A percentile compares a stretch with the other conserved stretches of the same genome.
phyloP scores from a whole-genome alignment of 2,329 filamentous ascomycete species.

The Beauveria sp. region DNA sequence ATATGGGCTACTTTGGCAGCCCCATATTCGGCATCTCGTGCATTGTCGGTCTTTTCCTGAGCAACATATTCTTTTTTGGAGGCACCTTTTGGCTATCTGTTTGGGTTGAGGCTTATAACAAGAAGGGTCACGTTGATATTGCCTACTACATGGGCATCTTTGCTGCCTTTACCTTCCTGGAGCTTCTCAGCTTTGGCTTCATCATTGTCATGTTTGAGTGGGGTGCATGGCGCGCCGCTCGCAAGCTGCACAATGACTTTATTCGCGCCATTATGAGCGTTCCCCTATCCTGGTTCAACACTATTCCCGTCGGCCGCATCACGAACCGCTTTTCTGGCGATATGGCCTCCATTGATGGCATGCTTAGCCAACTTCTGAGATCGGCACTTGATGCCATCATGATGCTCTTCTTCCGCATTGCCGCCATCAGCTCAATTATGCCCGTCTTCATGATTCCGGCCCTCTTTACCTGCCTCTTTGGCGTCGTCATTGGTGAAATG shows the following conservation, averaged over 20 bases:
- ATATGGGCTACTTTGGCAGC: constrained; percentile 44
- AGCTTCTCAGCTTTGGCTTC: constrained; percentile 33
- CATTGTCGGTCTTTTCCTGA: constrained; percentile 31
- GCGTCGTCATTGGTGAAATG: constrained; percentile 40
- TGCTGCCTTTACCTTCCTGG: constrained; percentile 36
- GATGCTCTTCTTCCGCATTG: constrained; percentile 37
- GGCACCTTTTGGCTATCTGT: constrained; percentile 42
- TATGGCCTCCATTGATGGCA: constrained; percentile 46
- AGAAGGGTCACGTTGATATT: constrained; percentile 35
- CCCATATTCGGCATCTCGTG: constrained; percentile 34
- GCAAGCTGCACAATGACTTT: constrained; percentile 43
- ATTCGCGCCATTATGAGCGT: constrained; percentile 45
- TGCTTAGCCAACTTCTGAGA: constrained; percentile 38
- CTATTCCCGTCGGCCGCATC: constrained; percentile 43
- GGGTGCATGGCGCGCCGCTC: constrained; percentile 50
- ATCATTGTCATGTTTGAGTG: constrained; percentile 42
- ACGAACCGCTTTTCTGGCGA: constrained; percentile 51
- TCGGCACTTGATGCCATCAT: constrained; percentile 33
- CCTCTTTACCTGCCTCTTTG: constrained; percentile 35
- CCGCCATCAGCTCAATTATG: constrained; percentile 42
- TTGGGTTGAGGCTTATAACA: constrained; percentile 45
- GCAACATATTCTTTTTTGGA: constrained; percentile 34
- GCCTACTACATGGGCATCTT: constrained; percentile 48
- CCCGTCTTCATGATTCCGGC: constrained; percentile 43
- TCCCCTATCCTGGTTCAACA: constrained; percentile 49